Percentiles rank a stretch among this genome's conserved stretches.
These are phyloP conservation scores for Diplocarpon mali DNA, from an alignment of 2,329 filamentous ascomycete species.

Conservation along the genomic window DNA sequence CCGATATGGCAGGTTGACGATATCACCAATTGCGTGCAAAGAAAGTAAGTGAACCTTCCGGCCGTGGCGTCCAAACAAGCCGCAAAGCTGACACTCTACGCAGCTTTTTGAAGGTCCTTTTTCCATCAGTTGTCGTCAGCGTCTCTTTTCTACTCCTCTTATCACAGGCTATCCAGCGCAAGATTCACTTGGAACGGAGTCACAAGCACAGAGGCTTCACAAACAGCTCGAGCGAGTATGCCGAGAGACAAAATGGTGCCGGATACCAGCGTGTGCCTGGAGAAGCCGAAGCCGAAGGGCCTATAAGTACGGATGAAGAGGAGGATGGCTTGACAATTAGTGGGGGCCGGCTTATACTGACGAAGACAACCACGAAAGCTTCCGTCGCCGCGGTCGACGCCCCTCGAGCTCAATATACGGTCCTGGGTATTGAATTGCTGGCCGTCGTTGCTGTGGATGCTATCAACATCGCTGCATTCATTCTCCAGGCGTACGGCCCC, in stretches of 20 bases:
- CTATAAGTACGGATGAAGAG: constrained; percentile 35
- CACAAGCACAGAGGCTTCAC: constrained; percentile 47
- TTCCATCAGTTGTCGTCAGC: constrained; percentile 62
- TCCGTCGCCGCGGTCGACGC: constrained; percentile 63
- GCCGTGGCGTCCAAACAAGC: not conserved
- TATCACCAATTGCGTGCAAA: constrained; percentile 50
- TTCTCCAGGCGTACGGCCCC: constrained; percentile 46
- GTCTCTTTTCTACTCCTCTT: constrained; percentile 59
- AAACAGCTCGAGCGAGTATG: constrained; percentile 31
- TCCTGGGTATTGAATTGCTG: constrained; percentile 64
- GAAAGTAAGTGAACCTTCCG: constrained; percentile 47
- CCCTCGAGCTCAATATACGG: constrained; percentile 59
- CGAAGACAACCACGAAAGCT: constrained; percentile 49
- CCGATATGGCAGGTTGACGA: constrained; percentile 50
- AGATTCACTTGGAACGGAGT: constrained; percentile 38
- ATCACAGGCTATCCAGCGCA: constrained; percentile 43
- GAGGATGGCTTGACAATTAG: constrained; percentile 44
- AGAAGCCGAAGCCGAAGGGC: constrained; percentile 25
- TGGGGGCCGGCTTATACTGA: constrained; percentile 45
- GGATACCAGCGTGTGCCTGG: constrained; percentile 10
- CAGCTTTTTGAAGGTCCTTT: constrained; percentile 69
- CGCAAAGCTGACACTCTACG: constrained; percentile 14
- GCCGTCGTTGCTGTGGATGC: constrained; percentile 62
- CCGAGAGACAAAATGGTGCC: constrained; percentile 21
- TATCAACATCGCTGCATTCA: constrained; percentile 54